Evolutionary conservation across 2,329 filamentous ascomycete species (phyloP).

Genomic region (Paecilomyces sp.): DNA sequence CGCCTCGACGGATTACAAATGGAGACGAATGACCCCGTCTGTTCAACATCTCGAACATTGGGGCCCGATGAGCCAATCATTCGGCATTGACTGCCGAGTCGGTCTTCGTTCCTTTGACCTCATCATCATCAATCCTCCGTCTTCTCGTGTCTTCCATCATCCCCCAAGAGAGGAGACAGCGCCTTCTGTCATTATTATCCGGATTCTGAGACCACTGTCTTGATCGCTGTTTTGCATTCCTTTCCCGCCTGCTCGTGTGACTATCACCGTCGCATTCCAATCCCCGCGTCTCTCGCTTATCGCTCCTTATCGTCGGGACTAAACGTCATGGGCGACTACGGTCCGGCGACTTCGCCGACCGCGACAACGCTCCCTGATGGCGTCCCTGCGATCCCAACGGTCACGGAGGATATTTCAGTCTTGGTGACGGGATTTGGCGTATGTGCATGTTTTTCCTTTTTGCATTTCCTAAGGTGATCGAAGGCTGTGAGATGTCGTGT

Average conservation of each 20-base stretch:
- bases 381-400: constrained; percentile 8
- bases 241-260: neutral
- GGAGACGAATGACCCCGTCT: neutral
- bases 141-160: neutral
- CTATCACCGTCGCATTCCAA: neutral
- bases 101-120: neutral
- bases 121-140: neutral
- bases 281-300: constrained; percentile 5
- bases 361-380: constrained; percentile 10
- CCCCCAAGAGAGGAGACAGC: neutral
- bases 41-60: neutral
- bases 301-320: constrained; percentile 4
- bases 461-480: neutral
- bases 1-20: neutral
- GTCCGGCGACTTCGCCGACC: constrained; percentile 11
- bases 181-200: neutral
- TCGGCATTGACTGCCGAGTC: neutral
- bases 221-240: neutral
- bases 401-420: constrained; percentile 23
- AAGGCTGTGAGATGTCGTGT: neutral
- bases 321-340: constrained; percentile 26
- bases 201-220: neutral
- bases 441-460: constrained; percentile 5
- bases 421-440: constrained; percentile 31
- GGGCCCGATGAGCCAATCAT: neutral